Evolutionary conservation across 192 early-diverging fungal genomes (phyloP), one percentile per base, ranked within the genome.

Genomic region (Entomortierella parvispora): DNA sequence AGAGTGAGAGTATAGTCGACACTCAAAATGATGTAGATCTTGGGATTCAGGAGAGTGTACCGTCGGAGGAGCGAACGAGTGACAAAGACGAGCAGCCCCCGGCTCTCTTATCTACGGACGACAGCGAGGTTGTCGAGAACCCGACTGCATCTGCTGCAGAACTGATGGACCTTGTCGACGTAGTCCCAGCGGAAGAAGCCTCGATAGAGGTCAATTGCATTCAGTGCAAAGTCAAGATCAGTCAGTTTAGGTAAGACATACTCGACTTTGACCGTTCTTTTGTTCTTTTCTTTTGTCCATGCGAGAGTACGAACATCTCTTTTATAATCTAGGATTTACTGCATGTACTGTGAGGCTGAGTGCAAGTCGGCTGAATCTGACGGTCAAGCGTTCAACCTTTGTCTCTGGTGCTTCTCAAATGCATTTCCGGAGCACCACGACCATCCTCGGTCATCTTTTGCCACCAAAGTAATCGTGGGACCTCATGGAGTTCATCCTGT

Each of bases 391-490:
- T 56, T 80, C 65, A 76, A 76, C 32, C 34, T 71, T 29, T 51
- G 58, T 28, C 40, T 84, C 26, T 85, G 82, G 64, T 93, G 92
- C 71, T 94, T 90, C 63, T 84, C 86, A 18, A 87, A 91, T 51
- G 69, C 80, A 43, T 93, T 92, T 58, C 91, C 90, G 12, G 65
- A 78, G 7, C 83, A 83, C 43, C 95, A 96, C 68, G 83, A 87
- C 15, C 95, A 96, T 71, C 90, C 92, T 26, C 85, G 88, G 2
- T 85, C 90, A 2, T 85, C 85, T n/a, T 96, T 96, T 84, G 95
- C 95, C 4, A 83, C 86, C 6, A 84, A 90, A 25, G 71, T 86
- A 2, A 79, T 93, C 11, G 86, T 91, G n/a, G 85, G 87, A 15
- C 83, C 82, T 11, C 84, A 86, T n/a, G 86, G 86, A 2, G 69